These are phyloP conservation scores for Trametes pubescens DNA, from an alignment of 1,284 basidiomycete genomes.

Conservation along the genomic window DNA sequence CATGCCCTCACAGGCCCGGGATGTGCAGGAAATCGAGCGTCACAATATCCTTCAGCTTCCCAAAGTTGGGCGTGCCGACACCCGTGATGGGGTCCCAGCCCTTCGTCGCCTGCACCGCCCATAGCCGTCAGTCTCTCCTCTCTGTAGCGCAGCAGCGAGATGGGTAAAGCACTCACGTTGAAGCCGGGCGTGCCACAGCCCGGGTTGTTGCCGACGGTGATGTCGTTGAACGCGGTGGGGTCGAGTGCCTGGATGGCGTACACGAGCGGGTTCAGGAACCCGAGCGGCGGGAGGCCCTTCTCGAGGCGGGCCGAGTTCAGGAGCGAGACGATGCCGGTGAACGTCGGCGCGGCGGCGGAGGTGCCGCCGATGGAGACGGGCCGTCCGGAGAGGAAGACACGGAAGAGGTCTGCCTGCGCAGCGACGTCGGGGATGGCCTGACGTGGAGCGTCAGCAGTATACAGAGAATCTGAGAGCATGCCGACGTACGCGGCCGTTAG, in stretches of 20 bases:
- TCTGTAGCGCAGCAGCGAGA: not conserved
- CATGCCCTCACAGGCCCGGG: slow-evolving; percentile 3
- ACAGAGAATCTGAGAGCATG: not conserved
- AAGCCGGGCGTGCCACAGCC: slow-evolving; percentile 43
- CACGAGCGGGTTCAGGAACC: slow-evolving; percentile 59
- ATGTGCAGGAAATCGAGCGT: slow-evolving; percentile 18
- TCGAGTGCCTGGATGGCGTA: slow-evolving; percentile 42
- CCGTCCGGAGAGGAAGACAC: slow-evolving; percentile 40
- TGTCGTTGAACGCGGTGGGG: slow-evolving; percentile 53
- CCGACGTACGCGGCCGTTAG: slow-evolving; percentile 45
- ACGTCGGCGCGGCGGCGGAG: slow-evolving; percentile 60
- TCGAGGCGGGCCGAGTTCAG: slow-evolving; percentile 63
- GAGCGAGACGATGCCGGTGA: slow-evolving; percentile 59
- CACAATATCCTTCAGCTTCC: slow-evolving; percentile 35
- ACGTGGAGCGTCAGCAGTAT: not conserved
- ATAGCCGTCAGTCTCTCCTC: not conserved
- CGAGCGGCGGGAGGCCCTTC: slow-evolving; percentile 50
- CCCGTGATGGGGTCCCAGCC: slow-evolving; percentile 52
- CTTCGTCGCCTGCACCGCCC: slow-evolving; percentile 26
- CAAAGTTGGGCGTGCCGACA: slow-evolving; percentile 46
- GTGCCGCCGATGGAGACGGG: slow-evolving; percentile 54
- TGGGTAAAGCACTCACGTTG: slow-evolving; percentile 33
- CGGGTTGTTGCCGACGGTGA: slow-evolving; percentile 46
- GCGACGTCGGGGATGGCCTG: slow-evolving; percentile 50
- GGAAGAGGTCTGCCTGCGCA: slow-evolving; percentile 48